phyloP scores from a whole-genome alignment of 139 green algal species.

The Diplosphaera chodatii region DNA sequence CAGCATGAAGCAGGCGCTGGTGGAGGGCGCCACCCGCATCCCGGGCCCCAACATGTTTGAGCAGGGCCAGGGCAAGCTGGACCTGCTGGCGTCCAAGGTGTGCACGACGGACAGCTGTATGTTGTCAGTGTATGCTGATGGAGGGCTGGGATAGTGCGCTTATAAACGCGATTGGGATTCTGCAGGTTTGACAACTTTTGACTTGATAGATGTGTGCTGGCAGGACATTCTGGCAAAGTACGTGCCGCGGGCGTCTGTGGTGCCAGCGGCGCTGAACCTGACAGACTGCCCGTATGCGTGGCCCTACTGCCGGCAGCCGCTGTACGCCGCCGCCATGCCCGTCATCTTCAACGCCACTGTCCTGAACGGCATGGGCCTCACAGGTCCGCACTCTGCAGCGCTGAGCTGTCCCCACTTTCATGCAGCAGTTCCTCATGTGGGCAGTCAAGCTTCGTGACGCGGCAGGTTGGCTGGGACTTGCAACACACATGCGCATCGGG shows the following conservation, averaged over 20 bases:
- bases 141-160: too few relatives aligned
- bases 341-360: conserved; percentile 95
- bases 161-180: too few relatives aligned
- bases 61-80: conserved; percentile 65
- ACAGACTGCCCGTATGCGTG: conserved; percentile 94
- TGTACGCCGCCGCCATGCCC: conserved; percentile 77
- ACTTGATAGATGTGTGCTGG: too few relatives aligned
- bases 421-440: too few relatives aligned
- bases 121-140: too few relatives aligned
- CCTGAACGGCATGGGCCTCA: conserved; percentile 90
- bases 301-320: conserved; percentile 84
- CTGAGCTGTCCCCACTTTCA: too few relatives aligned
- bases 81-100: conserved; percentile 53
- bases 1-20: conserved; percentile 97
- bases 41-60: conserved; percentile 76
- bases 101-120: too few relatives aligned
- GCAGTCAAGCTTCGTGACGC: too few relatives aligned
- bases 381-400: conserved; percentile 7
- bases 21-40: conserved; percentile 82
- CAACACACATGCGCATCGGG: too few relatives aligned
- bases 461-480: too few relatives aligned
- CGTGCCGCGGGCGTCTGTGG: conserved; percentile 74
- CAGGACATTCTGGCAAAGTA: conserved; percentile 63
- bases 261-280: conserved; percentile 76
- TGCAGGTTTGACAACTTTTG: too few relatives aligned